These are phyloP conservation scores for Forsythia suspensa DNA, from an alignment of 257 asterid species.

Conservation along the genomic window DNA sequence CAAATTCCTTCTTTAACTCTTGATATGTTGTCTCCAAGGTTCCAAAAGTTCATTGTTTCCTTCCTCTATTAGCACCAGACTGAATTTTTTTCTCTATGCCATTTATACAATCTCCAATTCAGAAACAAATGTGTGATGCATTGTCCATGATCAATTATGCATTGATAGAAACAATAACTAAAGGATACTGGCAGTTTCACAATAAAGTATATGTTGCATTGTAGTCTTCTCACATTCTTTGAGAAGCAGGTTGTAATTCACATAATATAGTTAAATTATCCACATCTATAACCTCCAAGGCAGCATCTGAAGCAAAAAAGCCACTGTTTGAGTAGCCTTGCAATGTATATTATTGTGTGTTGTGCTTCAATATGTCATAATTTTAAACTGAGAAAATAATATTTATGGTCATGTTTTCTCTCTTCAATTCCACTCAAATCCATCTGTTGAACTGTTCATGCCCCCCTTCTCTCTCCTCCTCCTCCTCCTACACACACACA, in stretches of 20 bases:
- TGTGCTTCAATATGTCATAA: not conserved
- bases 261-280: not conserved
- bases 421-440: not conserved
- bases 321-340: not conserved
- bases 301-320: not conserved
- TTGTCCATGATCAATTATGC: slow-evolving; percentile 11
- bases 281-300: not conserved
- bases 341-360: not conserved
- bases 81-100: not conserved
- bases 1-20: not conserved
- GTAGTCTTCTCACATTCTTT: not conserved
- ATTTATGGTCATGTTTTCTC: not conserved
- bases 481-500: too few relatives aligned
- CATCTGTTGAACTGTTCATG: too few relatives aligned
- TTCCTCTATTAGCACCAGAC: not conserved
- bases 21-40: not conserved
- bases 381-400: not conserved
- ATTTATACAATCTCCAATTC: not conserved
- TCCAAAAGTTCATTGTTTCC: not conserved
- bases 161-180: not conserved
- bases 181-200: not conserved
- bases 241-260: not conserved
- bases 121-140: not conserved
- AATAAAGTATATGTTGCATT: not conserved
- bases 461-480: too few relatives aligned